phyloP scores from a whole-genome alignment of 148 eudicot genomes.

The Chenopodium berlandieri region DNA sequence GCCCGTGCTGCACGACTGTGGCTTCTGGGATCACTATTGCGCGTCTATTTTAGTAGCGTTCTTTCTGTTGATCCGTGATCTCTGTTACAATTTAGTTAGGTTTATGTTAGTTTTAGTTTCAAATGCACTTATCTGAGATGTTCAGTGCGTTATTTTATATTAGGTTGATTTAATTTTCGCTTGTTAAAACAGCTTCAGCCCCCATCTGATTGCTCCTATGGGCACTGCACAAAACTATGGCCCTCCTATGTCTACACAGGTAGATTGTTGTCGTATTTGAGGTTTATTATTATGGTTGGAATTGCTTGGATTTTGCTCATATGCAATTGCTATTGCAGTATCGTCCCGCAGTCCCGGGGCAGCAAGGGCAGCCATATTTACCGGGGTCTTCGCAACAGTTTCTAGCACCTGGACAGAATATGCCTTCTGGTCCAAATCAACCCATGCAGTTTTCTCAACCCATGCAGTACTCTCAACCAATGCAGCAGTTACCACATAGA shows the following conservation, averaged over 20 bases:
- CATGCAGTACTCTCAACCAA: slow-evolving; percentile 63
- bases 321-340: slow-evolving; percentile 41
- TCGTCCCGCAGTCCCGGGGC: slow-evolving; percentile 57
- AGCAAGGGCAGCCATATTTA: slow-evolving; percentile 64
- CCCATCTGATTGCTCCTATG: slow-evolving; percentile 44
- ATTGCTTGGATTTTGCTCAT: slow-evolving; percentile 3
- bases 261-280: slow-evolving; percentile 15
- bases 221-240: slow-evolving; percentile 70
- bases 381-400: slow-evolving; percentile 52
- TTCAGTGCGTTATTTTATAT: no score
- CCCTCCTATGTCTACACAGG: slow-evolving; percentile 66
- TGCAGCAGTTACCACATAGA: slow-evolving; percentile 74
- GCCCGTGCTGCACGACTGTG: no score
- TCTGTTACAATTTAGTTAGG: no score
- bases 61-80: no score
- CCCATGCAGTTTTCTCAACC: slow-evolving; percentile 33
- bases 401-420: slow-evolving; percentile 53
- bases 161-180: no score
- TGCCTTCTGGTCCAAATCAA: slow-evolving; percentile 51
- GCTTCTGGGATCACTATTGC: no score
- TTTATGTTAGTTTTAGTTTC: no score
- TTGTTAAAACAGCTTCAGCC: background rate
- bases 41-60: no score
- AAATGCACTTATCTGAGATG: no score
- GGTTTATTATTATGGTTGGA: background rate